A percentile compares a stretch with the other conserved stretches of the same genome.
phyloP scores from a whole-genome alignment of 202 grass and related monocot species.

The Setaria viridis region DNA sequence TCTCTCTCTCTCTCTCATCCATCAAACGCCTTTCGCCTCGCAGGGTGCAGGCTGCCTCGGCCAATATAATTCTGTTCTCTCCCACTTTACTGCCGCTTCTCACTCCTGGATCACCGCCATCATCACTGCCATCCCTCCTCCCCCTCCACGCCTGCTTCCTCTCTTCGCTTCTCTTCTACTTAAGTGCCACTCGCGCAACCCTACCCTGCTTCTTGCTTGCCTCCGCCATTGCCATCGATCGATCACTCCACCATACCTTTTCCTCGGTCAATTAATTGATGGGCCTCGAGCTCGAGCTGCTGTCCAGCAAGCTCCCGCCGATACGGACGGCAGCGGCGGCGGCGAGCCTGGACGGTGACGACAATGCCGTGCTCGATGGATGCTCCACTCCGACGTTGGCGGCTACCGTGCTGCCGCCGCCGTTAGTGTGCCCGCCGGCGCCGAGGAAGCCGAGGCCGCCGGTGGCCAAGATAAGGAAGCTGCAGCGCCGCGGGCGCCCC shows the following conservation, averaged over 20 bases:
- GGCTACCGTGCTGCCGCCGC: constrained; percentile 2
- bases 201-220: constrained; percentile 46
- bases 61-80: constrained; percentile 66
- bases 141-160: constrained; percentile 44
- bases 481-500: background rate
- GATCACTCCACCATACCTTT: background rate
- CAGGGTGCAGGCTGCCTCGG: constrained; percentile 38
- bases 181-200: constrained; percentile 43
- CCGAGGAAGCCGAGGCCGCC: constrained; percentile 57
- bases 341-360: background rate
- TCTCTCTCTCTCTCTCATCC: background rate
- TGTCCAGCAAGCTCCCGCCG: constrained; percentile 18
- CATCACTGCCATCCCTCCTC: constrained; percentile 46
- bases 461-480: constrained; percentile 29
- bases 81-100: constrained; percentile 11
- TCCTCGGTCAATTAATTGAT: background rate
- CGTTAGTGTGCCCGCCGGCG: constrained; percentile 51
- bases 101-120: constrained; percentile 38
- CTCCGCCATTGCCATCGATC: background rate
- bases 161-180: constrained; percentile 29
- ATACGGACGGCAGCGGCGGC: constrained; percentile 18
- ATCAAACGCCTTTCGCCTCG: constrained; percentile 44
- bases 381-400: constrained; percentile 50
- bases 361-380: background rate
- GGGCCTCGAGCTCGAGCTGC: constrained; percentile 47